Percentiles rank a stretch among this genome's conserved stretches.
phyloP scores from a whole-genome alignment of 768 basidiomycete genomes.

The Boletus rubroflammeus region DNA sequence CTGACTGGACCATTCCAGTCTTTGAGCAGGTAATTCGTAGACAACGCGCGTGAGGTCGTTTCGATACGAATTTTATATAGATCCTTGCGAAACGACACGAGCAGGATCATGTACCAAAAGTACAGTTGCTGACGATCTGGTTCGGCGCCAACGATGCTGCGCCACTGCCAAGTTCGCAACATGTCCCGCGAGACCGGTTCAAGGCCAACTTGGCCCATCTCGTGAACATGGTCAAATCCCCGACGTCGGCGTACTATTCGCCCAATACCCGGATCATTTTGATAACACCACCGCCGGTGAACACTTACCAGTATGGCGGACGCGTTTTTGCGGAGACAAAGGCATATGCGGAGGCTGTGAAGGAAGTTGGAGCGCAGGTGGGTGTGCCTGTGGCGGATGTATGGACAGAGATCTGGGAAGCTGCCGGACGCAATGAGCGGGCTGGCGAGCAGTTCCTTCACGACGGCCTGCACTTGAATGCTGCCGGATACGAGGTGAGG shows the following conservation, averaged over 20 bases:
- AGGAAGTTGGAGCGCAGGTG: conserved; percentile 52
- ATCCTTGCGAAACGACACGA: conserved; percentile 53
- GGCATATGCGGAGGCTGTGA: conserved; percentile 68
- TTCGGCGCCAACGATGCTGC: conserved; percentile 89
- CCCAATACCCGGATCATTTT: conserved; percentile 73
- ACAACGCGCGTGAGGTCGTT: neutral
- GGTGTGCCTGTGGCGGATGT: conserved; percentile 66
- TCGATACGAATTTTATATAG: conserved; percentile 31
- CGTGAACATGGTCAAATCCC: conserved; percentile 57
- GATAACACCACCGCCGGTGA: conserved; percentile 83
- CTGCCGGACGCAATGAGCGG: conserved; percentile 57
- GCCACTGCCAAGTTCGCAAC: conserved; percentile 60
- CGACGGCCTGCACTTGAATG: conserved; percentile 82
- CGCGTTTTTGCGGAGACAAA: conserved; percentile 60
- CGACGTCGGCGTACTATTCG: conserved; percentile 62
- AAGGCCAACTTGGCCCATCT: conserved; percentile 60
- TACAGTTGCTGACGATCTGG: conserved; percentile 82
- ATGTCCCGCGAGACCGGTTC: conserved; percentile 70
- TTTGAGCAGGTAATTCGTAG: conserved; percentile 57
- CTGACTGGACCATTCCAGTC: conserved; percentile 79
- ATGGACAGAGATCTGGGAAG: conserved; percentile 73
- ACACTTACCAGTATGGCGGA: conserved; percentile 52
- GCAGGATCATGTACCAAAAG: conserved; percentile 47
- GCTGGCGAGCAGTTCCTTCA: conserved; percentile 49
- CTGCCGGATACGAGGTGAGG: conserved; percentile 69